Evolutionary conservation across 495 filamentous ascomycete species (phyloP).

Genomic region (Endocarpon pusillum): DNA sequence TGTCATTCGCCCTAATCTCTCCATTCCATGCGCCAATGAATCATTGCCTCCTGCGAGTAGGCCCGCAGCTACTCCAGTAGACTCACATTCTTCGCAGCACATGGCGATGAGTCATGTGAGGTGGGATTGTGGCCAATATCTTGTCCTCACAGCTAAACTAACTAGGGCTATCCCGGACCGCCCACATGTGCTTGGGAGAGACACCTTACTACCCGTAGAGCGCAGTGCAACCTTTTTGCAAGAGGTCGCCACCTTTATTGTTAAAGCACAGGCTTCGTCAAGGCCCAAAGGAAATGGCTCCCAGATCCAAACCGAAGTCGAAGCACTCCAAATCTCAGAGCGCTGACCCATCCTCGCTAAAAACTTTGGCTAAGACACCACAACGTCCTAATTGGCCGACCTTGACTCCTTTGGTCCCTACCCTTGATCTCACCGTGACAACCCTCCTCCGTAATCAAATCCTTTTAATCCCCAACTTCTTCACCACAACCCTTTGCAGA

Average conservation of each 20-base stretch:
- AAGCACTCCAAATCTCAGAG: conserved; percentile 7
- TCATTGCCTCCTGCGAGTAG: too few species aligned
- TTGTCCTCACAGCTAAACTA: too few species aligned
- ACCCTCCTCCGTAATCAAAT: conserved; percentile 51
- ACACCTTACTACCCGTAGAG: not conserved
- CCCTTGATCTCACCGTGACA: conserved; percentile 41
- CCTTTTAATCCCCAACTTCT: conserved; percentile 59
- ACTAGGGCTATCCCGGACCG: too few species aligned
- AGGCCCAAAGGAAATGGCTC: conserved; percentile 10
- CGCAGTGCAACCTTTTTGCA: not conserved
- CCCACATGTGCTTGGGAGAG: too few species aligned
- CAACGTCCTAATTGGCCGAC: conserved; percentile 54
- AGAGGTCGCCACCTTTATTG: not conserved
- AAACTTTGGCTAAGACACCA: conserved; percentile 3
- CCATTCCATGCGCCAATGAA: too few species aligned
- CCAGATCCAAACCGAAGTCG: conserved; percentile 8
- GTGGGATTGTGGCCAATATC: too few species aligned
- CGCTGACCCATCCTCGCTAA: conserved; percentile 6
- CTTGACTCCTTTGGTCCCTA: conserved; percentile 54
- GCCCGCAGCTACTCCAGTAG: too few species aligned
- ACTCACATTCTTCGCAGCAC: too few species aligned
- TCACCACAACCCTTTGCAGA: conserved; percentile 62
- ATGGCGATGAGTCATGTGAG: too few species aligned
- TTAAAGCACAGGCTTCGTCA: not conserved
- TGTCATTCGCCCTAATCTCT: too few species aligned